phyloP scores from a whole-genome alignment of 192 early-diverging fungal genomes.

The Chytriomyces hyalinus region DNA sequence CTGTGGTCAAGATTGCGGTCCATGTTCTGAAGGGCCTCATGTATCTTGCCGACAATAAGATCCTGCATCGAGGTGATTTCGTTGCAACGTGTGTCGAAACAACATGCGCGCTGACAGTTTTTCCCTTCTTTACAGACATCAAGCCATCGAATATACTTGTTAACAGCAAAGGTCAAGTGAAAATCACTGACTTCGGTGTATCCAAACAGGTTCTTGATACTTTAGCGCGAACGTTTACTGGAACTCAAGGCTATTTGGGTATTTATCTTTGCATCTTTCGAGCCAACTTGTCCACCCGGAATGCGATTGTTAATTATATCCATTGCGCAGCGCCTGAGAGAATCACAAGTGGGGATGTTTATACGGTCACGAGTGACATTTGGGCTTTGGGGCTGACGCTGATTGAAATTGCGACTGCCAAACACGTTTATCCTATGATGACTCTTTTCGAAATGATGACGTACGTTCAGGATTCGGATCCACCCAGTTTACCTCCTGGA shows the following conservation, averaged over 20 bases:
- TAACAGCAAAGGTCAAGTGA: constrained; percentile 86
- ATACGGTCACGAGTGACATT: constrained; percentile 92
- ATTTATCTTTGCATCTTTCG: background rate
- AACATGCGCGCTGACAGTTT: background rate
- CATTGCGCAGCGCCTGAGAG: constrained; percentile 73
- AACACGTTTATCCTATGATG: constrained; percentile 87
- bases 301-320: background rate
- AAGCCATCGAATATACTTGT: constrained; percentile 98
- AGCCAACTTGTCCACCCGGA: too few species aligned
- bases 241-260: constrained; percentile 96
- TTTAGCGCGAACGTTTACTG: constrained; percentile 92
- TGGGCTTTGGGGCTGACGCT: constrained; percentile 92
- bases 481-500: constrained; percentile 74
- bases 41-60: constrained; percentile 82
- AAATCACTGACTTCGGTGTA: constrained; percentile 98
- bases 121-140: constrained; percentile 68
- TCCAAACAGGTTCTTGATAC: constrained; percentile 88
- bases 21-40: constrained; percentile 90
- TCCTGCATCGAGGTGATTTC: constrained; percentile 88
- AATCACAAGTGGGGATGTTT: constrained; percentile 77
- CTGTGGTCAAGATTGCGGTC: constrained; percentile 87
- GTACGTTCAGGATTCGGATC: constrained; percentile 88
- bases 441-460: constrained; percentile 85
- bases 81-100: background rate
- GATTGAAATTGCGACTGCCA: constrained; percentile 91